Percentiles rank a stretch among this genome's conserved stretches.
phyloP scores from a whole-genome alignment of 192 early-diverging fungal genomes.

The Coemansia sp. region DNA sequence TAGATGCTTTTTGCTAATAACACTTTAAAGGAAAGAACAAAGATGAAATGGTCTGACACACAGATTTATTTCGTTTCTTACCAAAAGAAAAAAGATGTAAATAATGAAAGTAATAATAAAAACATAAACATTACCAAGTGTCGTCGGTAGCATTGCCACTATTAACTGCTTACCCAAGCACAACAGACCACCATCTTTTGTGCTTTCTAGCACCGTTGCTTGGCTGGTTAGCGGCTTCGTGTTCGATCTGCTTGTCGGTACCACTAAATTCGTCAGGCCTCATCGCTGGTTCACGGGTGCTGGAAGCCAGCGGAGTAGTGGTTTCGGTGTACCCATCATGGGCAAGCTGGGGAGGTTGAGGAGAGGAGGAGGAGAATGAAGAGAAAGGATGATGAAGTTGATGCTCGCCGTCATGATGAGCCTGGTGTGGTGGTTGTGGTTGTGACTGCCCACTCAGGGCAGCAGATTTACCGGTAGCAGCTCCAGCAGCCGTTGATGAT shows the following conservation, averaged over 20 bases:
- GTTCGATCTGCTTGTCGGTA: neutral
- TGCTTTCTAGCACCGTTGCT: conserved; percentile 6
- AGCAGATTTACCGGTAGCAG: neutral
- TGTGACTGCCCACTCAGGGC: conserved; percentile 2
- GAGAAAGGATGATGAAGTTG: neutral
- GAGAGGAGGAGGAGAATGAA: neutral
- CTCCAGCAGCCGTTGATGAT: neutral
- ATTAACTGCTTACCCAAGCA: conserved; percentile 21
- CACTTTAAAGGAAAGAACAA: neutral
- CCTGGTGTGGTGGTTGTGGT: neutral
- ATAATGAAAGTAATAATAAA: neutral
- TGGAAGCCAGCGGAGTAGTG: neutral
- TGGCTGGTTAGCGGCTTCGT: neutral
- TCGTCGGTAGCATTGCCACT: neutral
- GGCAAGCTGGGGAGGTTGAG: no score
- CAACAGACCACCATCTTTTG: conserved; percentile 45
- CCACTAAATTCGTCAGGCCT: neutral
- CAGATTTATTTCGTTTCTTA: neutral
- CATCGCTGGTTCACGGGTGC: neutral
- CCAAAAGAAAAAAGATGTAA: neutral
- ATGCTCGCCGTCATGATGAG: no score
- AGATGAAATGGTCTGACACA: neutral
- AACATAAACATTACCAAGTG: neutral
- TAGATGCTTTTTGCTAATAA: neutral
- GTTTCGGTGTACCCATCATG: neutral